Conservation (phyloP, 192 early-diverging fungal species). For the Hyaloraphidium curvatum region DNA sequence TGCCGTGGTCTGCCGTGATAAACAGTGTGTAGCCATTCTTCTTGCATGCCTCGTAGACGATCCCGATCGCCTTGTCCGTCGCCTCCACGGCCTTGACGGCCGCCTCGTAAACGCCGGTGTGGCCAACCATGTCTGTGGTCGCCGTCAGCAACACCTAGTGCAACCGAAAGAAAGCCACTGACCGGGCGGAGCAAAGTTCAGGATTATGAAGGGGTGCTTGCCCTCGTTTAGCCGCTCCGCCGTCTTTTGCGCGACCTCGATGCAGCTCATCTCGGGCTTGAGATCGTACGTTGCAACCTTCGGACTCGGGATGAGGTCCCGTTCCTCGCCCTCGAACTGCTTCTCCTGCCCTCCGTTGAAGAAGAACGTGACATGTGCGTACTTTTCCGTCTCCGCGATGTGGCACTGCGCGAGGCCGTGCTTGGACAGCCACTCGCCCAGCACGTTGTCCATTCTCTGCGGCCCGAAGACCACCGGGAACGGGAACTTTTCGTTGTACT, state of each 20-base stretch:
- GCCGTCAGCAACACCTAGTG: constrained; percentile 3
- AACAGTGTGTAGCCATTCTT: constrained; percentile 73
- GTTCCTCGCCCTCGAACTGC: constrained; percentile 73
- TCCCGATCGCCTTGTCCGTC: constrained; percentile 87
- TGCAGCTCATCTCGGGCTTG: constrained; percentile 86
- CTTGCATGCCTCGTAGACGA: constrained; percentile 83
- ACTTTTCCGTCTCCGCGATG: constrained; percentile 99
- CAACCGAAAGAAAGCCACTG: constrained; percentile 33
- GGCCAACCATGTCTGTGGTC: constrained; percentile 37
- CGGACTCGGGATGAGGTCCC: constrained; percentile 76
- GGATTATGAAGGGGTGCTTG: constrained; percentile 90
- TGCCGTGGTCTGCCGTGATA: constrained; percentile 96
- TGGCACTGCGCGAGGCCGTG: constrained; percentile 76
- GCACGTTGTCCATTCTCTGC: constrained; percentile 91
- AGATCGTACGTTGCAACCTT: constrained; percentile 97
- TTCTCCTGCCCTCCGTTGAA: constrained; percentile 96
- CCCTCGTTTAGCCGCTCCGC: constrained; percentile 53
- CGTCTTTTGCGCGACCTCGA: constrained; percentile 66
- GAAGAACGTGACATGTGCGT: constrained; percentile 99
- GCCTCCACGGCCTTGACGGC: constrained; percentile 80
- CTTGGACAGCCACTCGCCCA: constrained; percentile 92
- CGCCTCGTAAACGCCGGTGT: constrained; percentile 88
- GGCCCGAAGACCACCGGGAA: constrained; percentile 92
- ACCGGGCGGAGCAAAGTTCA: constrained; percentile 97
- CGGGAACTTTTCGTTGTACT: constrained; percentile 92